Evolutionary conservation across 176 grass and related monocot species (phyloP), one percentile per base, ranked within the genome.

Genomic region (Elymus sibiricus): DNA sequence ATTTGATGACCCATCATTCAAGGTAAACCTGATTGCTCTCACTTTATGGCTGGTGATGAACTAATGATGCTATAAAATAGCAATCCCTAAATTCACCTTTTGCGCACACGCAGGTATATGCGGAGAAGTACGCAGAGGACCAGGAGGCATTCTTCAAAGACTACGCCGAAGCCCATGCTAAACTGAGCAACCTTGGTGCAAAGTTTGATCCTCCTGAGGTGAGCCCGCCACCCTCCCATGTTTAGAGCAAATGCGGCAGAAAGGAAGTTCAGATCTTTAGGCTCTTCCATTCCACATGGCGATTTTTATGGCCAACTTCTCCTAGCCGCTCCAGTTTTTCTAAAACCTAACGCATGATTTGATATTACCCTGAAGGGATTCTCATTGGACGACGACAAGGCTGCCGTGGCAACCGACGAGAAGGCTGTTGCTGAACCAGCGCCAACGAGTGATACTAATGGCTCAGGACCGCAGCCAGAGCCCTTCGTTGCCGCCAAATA

Each of bases 161-260:
- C 64, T 98, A 98, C 44, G 94, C 94, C 40, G 92, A 95, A 83
- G 93, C 97, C 82, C 97, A 98, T 92, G 97, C 94, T 79, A 98
- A 98, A 87, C 84, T 98, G 21, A 98, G 97, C 79, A 84, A 98
- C 60, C 88, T 94, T 17, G 97, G 97, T 42, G 79, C 97, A 78
- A 92, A 94, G 87, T 98, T 92, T 69, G 90, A 98, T 87, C 94
- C 97, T 76, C 92, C 97, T 67, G 93, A 95, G 92, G 97, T 94
- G 53, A 78, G 40, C 65, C 7, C 21, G 0, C 0, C 55, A 58
- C 22, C 55, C 55, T 58, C 19, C 7, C 19, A 9, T 58, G 7
- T 58, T 7, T 1, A 74, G 1, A 66, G 32, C 44, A 58, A 67
- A 90, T 24, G 27, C 51, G 44, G 0, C 27, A 47, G 1, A 3